phyloP scores from a whole-genome alignment of 176 grass and related monocot species.

The Aegilops umbellulata region DNA sequence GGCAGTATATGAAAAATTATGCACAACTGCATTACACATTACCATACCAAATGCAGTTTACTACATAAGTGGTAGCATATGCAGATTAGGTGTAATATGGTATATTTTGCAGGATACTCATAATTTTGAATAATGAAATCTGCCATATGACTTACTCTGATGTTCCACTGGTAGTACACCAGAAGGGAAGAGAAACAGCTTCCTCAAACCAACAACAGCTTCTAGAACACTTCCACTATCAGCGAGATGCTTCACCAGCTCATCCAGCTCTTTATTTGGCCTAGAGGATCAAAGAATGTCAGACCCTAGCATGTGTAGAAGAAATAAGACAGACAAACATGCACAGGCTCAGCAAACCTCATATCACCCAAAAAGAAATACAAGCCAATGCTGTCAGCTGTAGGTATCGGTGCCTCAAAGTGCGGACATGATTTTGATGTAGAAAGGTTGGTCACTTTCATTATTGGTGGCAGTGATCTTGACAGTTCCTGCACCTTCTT shows the following conservation, averaged over 20 bases:
- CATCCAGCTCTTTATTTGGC: constrained; percentile 49
- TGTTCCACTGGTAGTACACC: constrained; percentile 40
- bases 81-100: not conserved
- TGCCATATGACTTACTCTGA: constrained; percentile 42
- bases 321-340: constrained; percentile 12
- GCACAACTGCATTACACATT: not conserved
- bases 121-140: constrained; percentile 12
- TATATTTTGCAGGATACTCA: not conserved
- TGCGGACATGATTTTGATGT: constrained; percentile 56
- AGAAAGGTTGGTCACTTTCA: constrained; percentile 38
- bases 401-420: constrained; percentile 37
- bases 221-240: constrained; percentile 41
- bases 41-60: constrained; percentile 4
- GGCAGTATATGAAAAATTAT: not conserved
- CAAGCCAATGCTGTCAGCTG: constrained; percentile 55
- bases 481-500: constrained; percentile 49
- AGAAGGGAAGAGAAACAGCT: constrained; percentile 56
- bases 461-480: constrained; percentile 42
- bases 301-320: constrained; percentile 16
- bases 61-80: not conserved
- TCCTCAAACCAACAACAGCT: constrained; percentile 37
- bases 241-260: constrained; percentile 37
- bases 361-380: constrained; percentile 64
- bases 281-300: constrained; percentile 35
- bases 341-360: constrained; percentile 37